Evolutionary conservation across 2,329 filamentous ascomycete genomes (phyloP), one percentile per base, ranked within the genome.

Genomic region (Aspergillus sp.): DNA sequence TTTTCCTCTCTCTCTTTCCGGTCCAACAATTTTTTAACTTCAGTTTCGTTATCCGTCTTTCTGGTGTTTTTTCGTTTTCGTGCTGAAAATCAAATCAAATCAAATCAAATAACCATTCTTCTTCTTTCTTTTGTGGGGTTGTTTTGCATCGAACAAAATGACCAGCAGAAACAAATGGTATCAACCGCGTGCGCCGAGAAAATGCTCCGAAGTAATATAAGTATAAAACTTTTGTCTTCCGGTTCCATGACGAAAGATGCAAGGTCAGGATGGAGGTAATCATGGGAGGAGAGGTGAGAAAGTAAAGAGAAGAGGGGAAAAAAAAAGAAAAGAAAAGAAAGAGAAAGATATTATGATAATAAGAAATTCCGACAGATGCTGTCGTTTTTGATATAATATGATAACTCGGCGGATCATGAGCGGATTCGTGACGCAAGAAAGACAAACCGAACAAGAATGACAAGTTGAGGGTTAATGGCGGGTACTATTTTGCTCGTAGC

Each of bases 401-500:
- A 36, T 1, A 36, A 42, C 16, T n/a, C 36, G 36, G 36, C 36
- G 36, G 36, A n/a, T 42, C 36, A n/a, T 42, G 6, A 42, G 36
- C 36, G 36, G 36, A 42, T 42, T 42, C 36, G 36, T 42, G 36
- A 42, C 16, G 36, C 36, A 42, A 54, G 5, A 42, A 42, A 54
- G 54, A 60, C 18, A 42, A 49, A 42, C 39, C 63, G 51, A 31
- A n/a, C 36, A 54, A 50, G 26, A 9, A 50, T 60, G 42, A 42
- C 11, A 36, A 42, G 49, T 29, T 24, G 22, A 56, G 24, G 26
- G 26, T 65, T 58, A 74, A 63, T 71, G 71, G 50, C 75, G 75
- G 36, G 73, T 60, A 65, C 75, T 71, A 61, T 69, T 73, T 59
- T 78, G 75, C 57, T 76, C 72, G 62, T 78, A 80, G 59, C 76